A percentile compares a stretch with the other conserved stretches of the same genome.
Conservation (phyloP, 441 rosid species). For the Erodium chrysanthum region DNA sequence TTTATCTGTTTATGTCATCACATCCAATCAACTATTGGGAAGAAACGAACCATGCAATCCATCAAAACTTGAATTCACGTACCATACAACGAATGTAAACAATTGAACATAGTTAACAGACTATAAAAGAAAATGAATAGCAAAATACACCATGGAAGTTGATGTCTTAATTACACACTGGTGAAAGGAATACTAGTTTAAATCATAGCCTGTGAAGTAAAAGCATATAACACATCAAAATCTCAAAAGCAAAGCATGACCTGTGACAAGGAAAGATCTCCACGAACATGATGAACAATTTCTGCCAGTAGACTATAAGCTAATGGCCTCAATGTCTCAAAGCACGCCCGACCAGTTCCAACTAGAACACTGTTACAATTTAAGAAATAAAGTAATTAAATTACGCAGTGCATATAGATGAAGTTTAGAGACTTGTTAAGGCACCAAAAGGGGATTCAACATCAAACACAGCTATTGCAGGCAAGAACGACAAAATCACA, state of each 20-base stretch:
- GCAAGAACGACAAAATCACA: constrained; percentile 1
- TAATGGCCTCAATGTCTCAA: constrained; percentile 91
- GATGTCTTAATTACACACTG: constrained; percentile 2
- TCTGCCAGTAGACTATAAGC: constrained; percentile 97
- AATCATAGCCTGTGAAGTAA: constrained; percentile 9
- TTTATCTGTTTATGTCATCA: background rate
- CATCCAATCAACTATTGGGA: background rate
- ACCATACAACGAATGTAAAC: background rate
- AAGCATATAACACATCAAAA: background rate
- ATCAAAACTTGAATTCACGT: background rate
- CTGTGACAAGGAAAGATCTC: constrained; percentile 84
- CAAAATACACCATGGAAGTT: background rate
- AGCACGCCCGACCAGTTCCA: constrained; percentile 96
- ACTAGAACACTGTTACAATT: constrained; percentile 30
- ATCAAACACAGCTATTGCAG: background rate
- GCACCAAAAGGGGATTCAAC: background rate
- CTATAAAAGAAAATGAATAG: background rate
- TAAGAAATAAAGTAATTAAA: background rate
- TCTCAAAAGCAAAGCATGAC: constrained; percentile 26
- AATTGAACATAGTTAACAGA: background rate
- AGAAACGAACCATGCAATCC: background rate
- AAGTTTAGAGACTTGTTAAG: background rate
- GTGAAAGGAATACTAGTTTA: constrained; percentile 10
- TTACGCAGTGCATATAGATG: background rate
- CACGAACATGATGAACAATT: constrained; percentile 97